phyloP scores from a whole-genome alignment of 2,329 filamentous ascomycete genomes.

The Amylocarpus encephaloides region DNA sequence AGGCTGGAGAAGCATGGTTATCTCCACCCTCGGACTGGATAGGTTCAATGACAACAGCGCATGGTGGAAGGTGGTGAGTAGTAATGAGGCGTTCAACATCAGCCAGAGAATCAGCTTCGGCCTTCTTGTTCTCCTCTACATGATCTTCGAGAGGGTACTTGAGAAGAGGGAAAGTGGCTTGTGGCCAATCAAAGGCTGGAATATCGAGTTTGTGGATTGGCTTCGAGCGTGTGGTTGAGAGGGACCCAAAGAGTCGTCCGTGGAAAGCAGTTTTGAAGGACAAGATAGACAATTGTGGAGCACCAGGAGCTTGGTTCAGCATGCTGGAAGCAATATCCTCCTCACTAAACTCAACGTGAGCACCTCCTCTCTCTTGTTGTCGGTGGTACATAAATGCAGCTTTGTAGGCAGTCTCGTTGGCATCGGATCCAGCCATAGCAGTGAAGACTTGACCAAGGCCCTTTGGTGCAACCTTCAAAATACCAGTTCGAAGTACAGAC shows the following conservation, averaged over 20 bases:
- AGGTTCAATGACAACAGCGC: constrained; percentile 70
- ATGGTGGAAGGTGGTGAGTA: constrained; percentile 61
- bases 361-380: constrained; percentile 60
- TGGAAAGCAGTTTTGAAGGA: constrained; percentile 76
- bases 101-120: constrained; percentile 66
- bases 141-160: constrained; percentile 72
- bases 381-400: constrained; percentile 79
- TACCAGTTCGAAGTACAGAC: constrained; percentile 62
- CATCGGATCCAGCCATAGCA: constrained; percentile 70
- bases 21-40: constrained; percentile 80
- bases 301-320: constrained; percentile 66
- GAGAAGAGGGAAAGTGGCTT: constrained; percentile 70
- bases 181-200: constrained; percentile 82
- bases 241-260: constrained; percentile 70
- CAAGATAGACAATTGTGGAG: constrained; percentile 68
- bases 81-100: constrained; percentile 68
- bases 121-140: constrained; percentile 60
- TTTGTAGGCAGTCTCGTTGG: constrained; percentile 82
- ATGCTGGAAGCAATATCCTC: constrained; percentile 64
- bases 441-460: constrained; percentile 77
- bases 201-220: constrained; percentile 83
- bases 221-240: constrained; percentile 76
- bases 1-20: constrained; percentile 72
- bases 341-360: constrained; percentile 61
- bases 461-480: constrained; percentile 66